Conservation (phyloP, 208 protist species). For the Acanthamoeba lenticulata region DNA sequence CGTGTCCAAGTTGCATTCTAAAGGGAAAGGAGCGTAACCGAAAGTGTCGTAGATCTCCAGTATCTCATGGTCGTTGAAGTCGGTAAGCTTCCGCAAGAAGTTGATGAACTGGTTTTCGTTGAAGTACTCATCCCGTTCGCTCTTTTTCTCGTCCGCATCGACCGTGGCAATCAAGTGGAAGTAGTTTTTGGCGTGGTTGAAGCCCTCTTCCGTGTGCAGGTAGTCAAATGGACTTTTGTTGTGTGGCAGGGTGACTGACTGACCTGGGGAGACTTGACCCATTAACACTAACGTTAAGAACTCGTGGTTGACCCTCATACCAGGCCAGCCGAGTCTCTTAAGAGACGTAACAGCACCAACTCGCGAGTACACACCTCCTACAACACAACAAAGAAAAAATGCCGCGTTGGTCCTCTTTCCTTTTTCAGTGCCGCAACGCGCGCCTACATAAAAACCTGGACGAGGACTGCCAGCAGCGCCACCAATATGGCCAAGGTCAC, state of each 20-base stretch:
- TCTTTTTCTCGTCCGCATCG: neutral
- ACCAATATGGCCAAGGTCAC: slow-evolving; percentile 4
- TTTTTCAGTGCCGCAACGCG: neutral
- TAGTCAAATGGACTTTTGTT: slow-evolving; percentile 60
- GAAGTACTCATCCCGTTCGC: neutral
- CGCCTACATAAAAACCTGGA: neutral
- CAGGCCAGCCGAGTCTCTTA: too few relatives aligned
- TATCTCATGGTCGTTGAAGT: slow-evolving; percentile 66
- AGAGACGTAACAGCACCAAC: too few relatives aligned
- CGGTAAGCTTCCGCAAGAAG: slow-evolving; percentile 65
- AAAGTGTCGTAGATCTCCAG: slow-evolving; percentile 65
- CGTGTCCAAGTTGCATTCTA: neutral
- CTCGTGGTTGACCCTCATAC: slow-evolving; percentile 39
- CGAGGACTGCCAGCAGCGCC: slow-evolving; percentile 42
- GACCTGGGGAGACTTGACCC: neutral
- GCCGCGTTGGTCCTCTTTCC: neutral
- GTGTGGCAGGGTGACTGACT: neutral
- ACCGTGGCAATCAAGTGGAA: slow-evolving; percentile 27
- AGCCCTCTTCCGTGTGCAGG: slow-evolving; percentile 61
- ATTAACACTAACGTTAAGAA: slow-evolving; percentile 2
- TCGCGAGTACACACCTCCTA: neutral
- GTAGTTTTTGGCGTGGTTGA: slow-evolving; percentile 39
- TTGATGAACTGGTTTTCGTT: slow-evolving; percentile 71
- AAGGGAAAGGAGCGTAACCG: too few relatives aligned
- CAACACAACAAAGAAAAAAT: neutral